Percentiles rank a stretch among this genome's conserved stretches.
Conservation (phyloP, 805 yeast species). For the Myxozyma sirexii region DNA sequence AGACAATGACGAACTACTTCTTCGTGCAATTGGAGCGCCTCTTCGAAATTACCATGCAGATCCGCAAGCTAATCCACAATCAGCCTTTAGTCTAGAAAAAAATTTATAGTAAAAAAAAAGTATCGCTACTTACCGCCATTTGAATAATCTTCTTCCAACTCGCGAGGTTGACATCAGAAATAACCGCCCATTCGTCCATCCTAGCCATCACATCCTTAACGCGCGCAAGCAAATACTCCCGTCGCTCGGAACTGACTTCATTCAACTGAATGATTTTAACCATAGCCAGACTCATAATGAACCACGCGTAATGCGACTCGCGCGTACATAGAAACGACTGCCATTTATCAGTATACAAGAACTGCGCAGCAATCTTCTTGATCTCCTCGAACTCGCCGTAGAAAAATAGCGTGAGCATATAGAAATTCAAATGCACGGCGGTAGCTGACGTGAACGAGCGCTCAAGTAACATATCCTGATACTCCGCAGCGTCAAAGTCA, state of each 20-base stretch:
- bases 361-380: slow-evolving; percentile 8
- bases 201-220: slow-evolving; percentile 13
- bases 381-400: slow-evolving; percentile 21
- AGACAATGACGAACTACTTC: slow-evolving; percentile 6
- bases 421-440: slow-evolving; percentile 4
- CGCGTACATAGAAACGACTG: slow-evolving; percentile 1
- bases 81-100: background rate
- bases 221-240: slow-evolving; percentile 26
- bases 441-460: slow-evolving; percentile 15
- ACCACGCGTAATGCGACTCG: slow-evolving; percentile 15
- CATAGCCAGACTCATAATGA: slow-evolving; percentile 16
- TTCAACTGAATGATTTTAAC: slow-evolving; percentile 1
- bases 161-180: background rate
- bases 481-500: slow-evolving; percentile 25
- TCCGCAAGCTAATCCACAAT: slow-evolving; percentile 18
- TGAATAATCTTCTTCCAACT: slow-evolving; percentile 6
- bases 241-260: background rate
- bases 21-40: slow-evolving; percentile 18
- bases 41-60: slow-evolving; percentile 17
- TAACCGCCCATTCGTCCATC: slow-evolving; percentile 7
- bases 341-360: background rate
- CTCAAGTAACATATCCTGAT: slow-evolving; percentile 1
- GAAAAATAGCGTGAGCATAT: slow-evolving; percentile 21
- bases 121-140: slow-evolving; percentile 16
- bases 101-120: too few relatives aligned